phyloP scores from a whole-genome alignment of 208 protist genomes.

The Angomonas desouzai region DNA sequence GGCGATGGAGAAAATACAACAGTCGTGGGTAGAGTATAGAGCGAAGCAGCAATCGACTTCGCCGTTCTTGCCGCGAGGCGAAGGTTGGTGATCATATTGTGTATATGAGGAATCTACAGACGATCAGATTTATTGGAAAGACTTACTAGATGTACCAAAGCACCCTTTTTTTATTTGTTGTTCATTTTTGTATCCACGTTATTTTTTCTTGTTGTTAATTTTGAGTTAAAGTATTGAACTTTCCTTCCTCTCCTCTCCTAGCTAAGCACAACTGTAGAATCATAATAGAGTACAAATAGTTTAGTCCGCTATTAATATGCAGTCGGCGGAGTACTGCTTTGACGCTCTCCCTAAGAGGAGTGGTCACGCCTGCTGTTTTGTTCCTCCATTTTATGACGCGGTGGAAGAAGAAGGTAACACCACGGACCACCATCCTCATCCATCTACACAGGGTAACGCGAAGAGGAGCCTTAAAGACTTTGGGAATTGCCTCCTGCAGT shows the following conservation, averaged over 20 bases:
- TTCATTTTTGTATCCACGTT: no score
- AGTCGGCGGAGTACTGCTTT: constrained; percentile 35
- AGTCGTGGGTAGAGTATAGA: not conserved
- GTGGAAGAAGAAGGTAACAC: constrained; percentile 16
- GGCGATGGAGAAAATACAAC: constrained; percentile 1
- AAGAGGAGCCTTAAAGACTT: not conserved
- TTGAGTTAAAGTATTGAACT: no score
- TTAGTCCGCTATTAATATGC: constrained; percentile 18
- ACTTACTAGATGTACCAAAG: not conserved
- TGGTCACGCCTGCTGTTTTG: constrained; percentile 39
- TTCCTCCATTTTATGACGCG: constrained; percentile 13
- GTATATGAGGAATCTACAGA: no score
- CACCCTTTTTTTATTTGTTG: no score
- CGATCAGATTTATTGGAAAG: not conserved
- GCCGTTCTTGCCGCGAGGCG: not conserved
- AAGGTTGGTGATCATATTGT: no score
- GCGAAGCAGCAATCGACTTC: not conserved
- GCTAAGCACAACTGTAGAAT: no score
- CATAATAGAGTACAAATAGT: no score
- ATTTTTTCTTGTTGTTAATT: no score
- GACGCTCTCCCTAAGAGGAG: constrained; percentile 29
- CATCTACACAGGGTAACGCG: not conserved
- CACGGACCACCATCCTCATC: no score
- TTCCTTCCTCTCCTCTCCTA: no score
- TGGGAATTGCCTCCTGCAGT: constrained; percentile 30